Conservation (phyloP, 306 rosid species). For the Crotalaria pallida region DNA sequence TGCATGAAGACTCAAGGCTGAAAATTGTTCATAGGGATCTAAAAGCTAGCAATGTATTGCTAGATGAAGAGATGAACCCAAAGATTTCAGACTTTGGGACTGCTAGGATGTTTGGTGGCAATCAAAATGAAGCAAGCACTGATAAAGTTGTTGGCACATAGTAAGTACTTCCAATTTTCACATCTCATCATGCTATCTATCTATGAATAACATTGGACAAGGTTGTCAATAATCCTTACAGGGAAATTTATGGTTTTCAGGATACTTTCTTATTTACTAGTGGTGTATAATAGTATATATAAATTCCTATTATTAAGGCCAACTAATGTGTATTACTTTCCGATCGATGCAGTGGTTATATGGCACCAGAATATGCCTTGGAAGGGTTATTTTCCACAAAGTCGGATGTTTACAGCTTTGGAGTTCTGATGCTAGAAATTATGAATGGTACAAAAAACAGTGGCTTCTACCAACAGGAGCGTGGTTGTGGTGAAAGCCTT, state of each 20-base stretch:
- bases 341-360: constrained; percentile 28
- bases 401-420: constrained; percentile 44
- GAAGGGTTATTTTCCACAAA: constrained; percentile 39
- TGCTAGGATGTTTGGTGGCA: constrained; percentile 33
- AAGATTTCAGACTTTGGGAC: constrained; percentile 46
- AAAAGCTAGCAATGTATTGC: constrained; percentile 37
- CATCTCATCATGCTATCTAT: background rate
- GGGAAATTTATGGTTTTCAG: background rate
- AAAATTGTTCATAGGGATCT: constrained; percentile 37
- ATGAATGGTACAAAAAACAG: constrained; percentile 42
- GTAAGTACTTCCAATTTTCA: constrained; percentile 22
- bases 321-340: too few relatives aligned
- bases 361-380: constrained; percentile 50
- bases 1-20: constrained; percentile 43
- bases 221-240: background rate
- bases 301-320: background rate
- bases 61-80: constrained; percentile 34
- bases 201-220: background rate
- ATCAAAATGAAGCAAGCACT: constrained; percentile 42
- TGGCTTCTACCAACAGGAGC: background rate
- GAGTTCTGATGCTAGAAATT: constrained; percentile 39
- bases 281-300: too few relatives aligned
- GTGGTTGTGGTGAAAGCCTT: background rate
- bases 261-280: background rate
- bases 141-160: constrained; percentile 43